Evolutionary conservation across 2,329 filamentous ascomycete species (phyloP), one percentile per base, ranked within the genome.

Genomic region (Alternaria incomplexa): DNA sequence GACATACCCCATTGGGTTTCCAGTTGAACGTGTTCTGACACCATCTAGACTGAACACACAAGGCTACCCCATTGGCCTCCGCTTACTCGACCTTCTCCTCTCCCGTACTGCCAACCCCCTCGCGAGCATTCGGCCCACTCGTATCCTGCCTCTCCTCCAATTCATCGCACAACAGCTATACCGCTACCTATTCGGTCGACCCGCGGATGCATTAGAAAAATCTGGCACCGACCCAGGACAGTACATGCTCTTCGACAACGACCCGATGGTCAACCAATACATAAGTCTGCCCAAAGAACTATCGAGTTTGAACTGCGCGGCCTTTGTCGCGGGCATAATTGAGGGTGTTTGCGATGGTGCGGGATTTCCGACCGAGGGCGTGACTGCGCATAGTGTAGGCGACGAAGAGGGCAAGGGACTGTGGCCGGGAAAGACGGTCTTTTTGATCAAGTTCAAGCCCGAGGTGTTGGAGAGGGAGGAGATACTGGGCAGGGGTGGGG

Each of bases 181-280:
- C 92, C 89, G 91, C 70, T 92, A 97, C 80, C 91, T 99, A 52
- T 99, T 99, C 81, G 90, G 89, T 40, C 91, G 95, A 1, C 90
- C 94, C 59, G 96, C 96, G 26, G 95, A 98, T 82, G 91, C 93
- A 17, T 89, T 99, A 62, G 96, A 99, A 83, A 94, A 96, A 82
- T 93, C 90, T 62, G 90, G 92, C 9, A 88, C 90, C 56, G 95
- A 93, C 56, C 90, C 93, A 9, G 93, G 96, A 72, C 95, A 98
- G 84, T 99, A 98, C 85, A 98, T 99, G 95, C 96, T 99, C 73
- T 93, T 94, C 73, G 96, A 99, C 83, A 98, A 99, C 82, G 96
- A 98, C 79, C 96, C 96, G 22, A 86, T 98, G 54, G 95, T 98
- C 43, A 98, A 97, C 81, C 90, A 91, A 66, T 98, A 96, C 83